Base-by-base conservation (phyloP, 371 early-diverging fungal genomes). In the Batrachochytrium dendrobatidis region DNA sequence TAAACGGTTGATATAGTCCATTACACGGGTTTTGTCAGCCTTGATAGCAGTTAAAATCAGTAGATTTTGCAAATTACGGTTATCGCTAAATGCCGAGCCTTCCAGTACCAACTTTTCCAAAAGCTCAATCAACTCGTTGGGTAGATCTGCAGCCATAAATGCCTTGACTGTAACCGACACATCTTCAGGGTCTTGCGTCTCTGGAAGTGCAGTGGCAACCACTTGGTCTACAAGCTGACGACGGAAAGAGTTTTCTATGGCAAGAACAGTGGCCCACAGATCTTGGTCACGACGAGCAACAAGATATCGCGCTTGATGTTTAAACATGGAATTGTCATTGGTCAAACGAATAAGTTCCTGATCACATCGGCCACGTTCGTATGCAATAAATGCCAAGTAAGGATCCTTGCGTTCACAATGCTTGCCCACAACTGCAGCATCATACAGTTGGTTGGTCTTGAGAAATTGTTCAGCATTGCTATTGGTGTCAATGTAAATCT, bases 341-440 rank as follows among this genome's bases (percentile, higher is more conserved):
- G 98, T 95, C 61, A 98, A 84, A 34, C 87, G 82, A 61, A 98
- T 81, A 53, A 97, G 75, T 68, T 95, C 95, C 55, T 82, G 76
- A 64, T 98, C 97, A 66, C 95, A 94, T 70, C 88, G 88, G 26
- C 97, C 96, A 63, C 91, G 86, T 67, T 92, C 85, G 73, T 97
- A 98, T 51, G 94, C 92, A 54, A 95, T 86, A 57, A 82, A 96
- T 7, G 98, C 98, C 52, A 98, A 81, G 62, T 90, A 87, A 25
- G 98, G 98, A 67, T 98, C 97, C 54, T 95, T 86, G 83, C 93
- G 93, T 70, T 96, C 98, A 77, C 96, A 95, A 81, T 94, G 94
- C 64, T 92, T 88, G 61, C 98, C 98, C 61, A 98, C 88, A 17
- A 86, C 75, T 28, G 85, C 82, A 26, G 95, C 86, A 63, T 95